Percentiles rank a stretch among this genome's conserved stretches.
Evolutionary conservation across 2,329 filamentous ascomycete species (phyloP).

Genomic region (Tolypocladium guangdongense): DNA sequence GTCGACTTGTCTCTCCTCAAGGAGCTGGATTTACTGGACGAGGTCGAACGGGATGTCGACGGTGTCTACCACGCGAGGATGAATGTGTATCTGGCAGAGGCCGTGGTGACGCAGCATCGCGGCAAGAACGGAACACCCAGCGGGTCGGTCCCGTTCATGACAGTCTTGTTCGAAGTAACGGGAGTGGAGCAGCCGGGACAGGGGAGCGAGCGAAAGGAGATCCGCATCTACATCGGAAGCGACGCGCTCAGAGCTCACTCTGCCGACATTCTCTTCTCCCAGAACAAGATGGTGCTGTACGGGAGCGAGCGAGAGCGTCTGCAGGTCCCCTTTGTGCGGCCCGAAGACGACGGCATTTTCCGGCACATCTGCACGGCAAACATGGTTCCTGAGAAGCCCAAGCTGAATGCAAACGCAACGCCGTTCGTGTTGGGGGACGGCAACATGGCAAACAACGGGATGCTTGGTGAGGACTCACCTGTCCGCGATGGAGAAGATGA

Average conservation of each 20-base stretch:
- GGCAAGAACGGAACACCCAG: slow-evolving; percentile 65
- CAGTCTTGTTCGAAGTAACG: slow-evolving; percentile 65
- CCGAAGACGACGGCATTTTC: slow-evolving; percentile 75
- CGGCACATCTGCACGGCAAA: slow-evolving; percentile 61
- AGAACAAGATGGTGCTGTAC: slow-evolving; percentile 78
- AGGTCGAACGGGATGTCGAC: slow-evolving; percentile 54
- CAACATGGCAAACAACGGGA: slow-evolving; percentile 7
- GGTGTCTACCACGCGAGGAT: slow-evolving; percentile 61
- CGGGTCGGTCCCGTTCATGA: slow-evolving; percentile 60
- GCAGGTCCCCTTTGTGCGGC: slow-evolving; percentile 82
- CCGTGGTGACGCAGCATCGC: slow-evolving; percentile 66
- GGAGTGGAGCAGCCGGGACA: slow-evolving; percentile 36
- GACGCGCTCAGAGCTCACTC: slow-evolving; percentile 78
- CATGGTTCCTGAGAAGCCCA: slow-evolving; percentile 41
- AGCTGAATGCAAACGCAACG: slow-evolving; percentile 42
- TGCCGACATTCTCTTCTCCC: slow-evolving; percentile 84
- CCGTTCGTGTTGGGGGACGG: slow-evolving; percentile 29
- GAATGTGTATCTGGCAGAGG: slow-evolving; percentile 82
- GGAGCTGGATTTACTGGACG: slow-evolving; percentile 59
- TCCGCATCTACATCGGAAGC: slow-evolving; percentile 84
- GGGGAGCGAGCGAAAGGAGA: slow-evolving; percentile 39
- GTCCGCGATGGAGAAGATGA: slow-evolving; percentile 12
- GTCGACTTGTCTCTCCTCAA: slow-evolving; percentile 65
- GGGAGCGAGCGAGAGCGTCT: slow-evolving; percentile 80
- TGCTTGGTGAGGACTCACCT: background rate